phyloP scores from a whole-genome alignment of 2,329 filamentous ascomycete genomes.

The Cordyceps tenuipes region DNA sequence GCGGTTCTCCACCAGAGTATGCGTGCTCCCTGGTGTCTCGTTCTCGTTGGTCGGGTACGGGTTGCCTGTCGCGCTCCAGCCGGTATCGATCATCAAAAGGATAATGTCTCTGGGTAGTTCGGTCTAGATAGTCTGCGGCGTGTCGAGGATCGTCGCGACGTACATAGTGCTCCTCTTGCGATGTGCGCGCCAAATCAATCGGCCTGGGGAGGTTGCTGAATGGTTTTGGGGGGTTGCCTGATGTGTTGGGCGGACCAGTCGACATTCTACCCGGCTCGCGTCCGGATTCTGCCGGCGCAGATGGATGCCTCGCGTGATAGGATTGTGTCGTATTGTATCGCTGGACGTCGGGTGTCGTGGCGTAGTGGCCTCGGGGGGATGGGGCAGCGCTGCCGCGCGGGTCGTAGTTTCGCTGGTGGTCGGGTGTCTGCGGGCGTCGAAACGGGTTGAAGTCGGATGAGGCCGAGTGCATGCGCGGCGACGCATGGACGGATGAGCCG shows the following conservation, averaged over 20 bases:
- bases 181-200: conserved; percentile 37
- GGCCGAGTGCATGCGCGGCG: conserved; percentile 46
- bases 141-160: conserved; percentile 39
- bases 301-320: conserved; percentile 44
- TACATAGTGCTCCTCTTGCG: conserved; percentile 36
- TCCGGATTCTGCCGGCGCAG: conserved; percentile 37
- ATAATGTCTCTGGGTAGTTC: conserved; percentile 33
- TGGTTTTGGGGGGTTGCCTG: conserved; percentile 44
- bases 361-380: conserved; percentile 43
- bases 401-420: conserved; percentile 51
- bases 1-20: conserved; percentile 39
- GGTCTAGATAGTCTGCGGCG: conserved; percentile 45
- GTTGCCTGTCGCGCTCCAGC: conserved; percentile 38
- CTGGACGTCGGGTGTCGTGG: conserved; percentile 49
- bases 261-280: conserved; percentile 31
- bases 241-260: conserved; percentile 36
- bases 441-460: conserved; percentile 53
- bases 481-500: conserved; percentile 42
- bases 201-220: conserved; percentile 38
- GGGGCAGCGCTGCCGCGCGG: conserved; percentile 36
- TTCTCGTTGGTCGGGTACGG: conserved; percentile 36
- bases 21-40: conserved; percentile 37
- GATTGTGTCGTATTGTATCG: conserved; percentile 50
- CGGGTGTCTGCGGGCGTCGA: conserved; percentile 65
- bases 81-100: conserved; percentile 47